Base-by-base conservation (phyloP, 2,329 filamentous ascomycete species). In the Aspergillus quadricinctus region DNA sequence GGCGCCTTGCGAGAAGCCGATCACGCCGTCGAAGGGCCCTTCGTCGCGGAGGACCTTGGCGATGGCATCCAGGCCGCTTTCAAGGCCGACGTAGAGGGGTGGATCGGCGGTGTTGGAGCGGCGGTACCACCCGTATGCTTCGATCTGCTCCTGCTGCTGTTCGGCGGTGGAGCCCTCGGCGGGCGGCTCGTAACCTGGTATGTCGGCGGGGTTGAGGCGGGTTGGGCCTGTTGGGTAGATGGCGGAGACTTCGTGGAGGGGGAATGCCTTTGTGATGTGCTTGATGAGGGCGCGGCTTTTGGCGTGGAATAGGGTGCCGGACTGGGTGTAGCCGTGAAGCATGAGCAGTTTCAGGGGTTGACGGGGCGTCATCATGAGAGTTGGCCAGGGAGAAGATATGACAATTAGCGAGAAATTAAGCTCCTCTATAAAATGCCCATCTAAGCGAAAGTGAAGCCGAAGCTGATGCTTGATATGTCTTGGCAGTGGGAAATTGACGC, bases 291-390 rank as follows among this genome's bases (percentile, higher is more conserved):
- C 90, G 72, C 91, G 89, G 48, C 90, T 95, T 78, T 97, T 97
- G 72, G 88, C 84, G 71, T 85, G 88, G 83, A 97, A 97, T 61
- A 92, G 80, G 3, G 87, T 75, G 3, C 92, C 92, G 28, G 90
- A 95, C 80, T 97, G 93, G 7, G 93, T 96, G 82, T 87, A 97
- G 74, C 93, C 89, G 67, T 92, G 89, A 28, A 92, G 81, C 88
- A 92, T 90, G 48, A 92, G 79, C 61, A 92, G 86, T 73, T 86
- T 90, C 54, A 80, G 71, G 7, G 73, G 71, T 46, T 68, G 59
- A 46, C 65, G 65, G 51, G 57, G 53, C 14, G 31, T 21, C 48
- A 25, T 50, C 23, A 23, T n/a, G n/a, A n/a, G n/a, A n/a, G n/a
- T n/a, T n/a, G n/a, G n/a, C n/a, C n/a, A n/a, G n/a, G n/a, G n/a